Conservation (phyloP, 2,329 filamentous ascomycete genomes). For the Trichophyton verrucosum region DNA sequence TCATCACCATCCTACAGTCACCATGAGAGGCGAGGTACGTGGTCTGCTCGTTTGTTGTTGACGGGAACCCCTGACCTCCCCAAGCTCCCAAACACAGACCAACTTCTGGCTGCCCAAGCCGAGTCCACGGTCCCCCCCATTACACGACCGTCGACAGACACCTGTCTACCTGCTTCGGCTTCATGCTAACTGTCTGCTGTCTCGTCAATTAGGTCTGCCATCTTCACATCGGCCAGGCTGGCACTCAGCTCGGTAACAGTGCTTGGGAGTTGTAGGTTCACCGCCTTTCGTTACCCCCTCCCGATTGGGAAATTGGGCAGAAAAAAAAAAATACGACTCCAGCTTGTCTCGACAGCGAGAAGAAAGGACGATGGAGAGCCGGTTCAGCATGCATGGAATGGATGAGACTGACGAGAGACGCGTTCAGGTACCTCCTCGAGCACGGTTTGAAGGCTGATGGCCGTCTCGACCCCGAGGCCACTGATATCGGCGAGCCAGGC, state of each 20-base stretch:
- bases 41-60: constrained; percentile 9
- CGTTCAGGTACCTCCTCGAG: constrained; percentile 49
- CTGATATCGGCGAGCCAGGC: constrained; percentile 41
- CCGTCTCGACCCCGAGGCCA: constrained; percentile 43
- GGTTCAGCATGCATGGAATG: background rate
- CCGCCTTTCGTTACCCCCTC: constrained; percentile 9
- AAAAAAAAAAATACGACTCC: background rate
- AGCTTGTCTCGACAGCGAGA: too few species aligned
- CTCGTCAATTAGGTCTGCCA: constrained; percentile 44
- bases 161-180: constrained; percentile 1
- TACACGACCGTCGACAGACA: background rate
- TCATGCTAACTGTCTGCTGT: constrained; percentile 9
- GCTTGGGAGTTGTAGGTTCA: constrained; percentile 54
- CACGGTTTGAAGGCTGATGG: constrained; percentile 52
- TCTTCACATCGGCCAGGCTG: constrained; percentile 57
- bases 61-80: constrained; percentile 15
- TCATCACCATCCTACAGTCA: constrained; percentile 11
- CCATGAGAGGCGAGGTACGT: constrained; percentile 28
- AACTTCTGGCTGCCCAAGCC: constrained; percentile 4
- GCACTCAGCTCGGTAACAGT: constrained; percentile 54
- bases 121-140: background rate
- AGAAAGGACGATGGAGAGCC: background rate
- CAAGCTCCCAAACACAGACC: constrained; percentile 9
- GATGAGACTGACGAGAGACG: background rate
- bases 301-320: background rate